Evolutionary conservation across 1,284 basidiomycete species (phyloP).

Genomic region (Microbotryomycetes sp.): DNA sequence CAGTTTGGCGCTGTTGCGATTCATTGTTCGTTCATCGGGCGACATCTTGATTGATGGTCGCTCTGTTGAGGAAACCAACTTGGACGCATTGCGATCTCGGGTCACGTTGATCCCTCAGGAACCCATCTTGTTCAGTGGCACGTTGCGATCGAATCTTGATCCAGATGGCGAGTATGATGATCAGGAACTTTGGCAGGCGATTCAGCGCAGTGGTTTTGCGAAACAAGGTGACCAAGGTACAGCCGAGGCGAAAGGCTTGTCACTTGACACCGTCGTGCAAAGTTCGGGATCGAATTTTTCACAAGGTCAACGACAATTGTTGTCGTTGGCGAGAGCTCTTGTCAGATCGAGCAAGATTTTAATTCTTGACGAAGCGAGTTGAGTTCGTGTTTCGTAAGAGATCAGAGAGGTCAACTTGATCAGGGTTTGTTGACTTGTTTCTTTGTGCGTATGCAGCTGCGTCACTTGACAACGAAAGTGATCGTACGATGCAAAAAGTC

Average conservation of each 20-base stretch:
- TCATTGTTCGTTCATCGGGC: constrained; percentile 45
- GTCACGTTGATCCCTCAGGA: constrained; percentile 68
- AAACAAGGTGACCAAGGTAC: neutral
- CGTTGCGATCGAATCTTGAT: constrained; percentile 44
- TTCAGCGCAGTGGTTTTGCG: constrained; percentile 34
- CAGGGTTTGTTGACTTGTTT: constrained; percentile 19
- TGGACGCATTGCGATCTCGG: constrained; percentile 64
- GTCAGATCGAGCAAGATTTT: constrained; percentile 31
- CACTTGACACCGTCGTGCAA: constrained; percentile 19
- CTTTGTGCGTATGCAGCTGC: too few species aligned
- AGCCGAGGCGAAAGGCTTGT: constrained; percentile 16
- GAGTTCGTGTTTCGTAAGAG: neutral
- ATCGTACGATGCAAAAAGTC: constrained; percentile 23
- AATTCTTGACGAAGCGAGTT: constrained; percentile 31
- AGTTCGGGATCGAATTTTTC: constrained; percentile 23
- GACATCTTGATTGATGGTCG: constrained; percentile 63
- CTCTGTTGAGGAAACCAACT: constrained; percentile 76
- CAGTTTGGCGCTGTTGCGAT: constrained; percentile 63
- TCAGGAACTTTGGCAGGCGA: constrained; percentile 40
- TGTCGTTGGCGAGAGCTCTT: constrained; percentile 42
- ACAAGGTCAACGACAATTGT: constrained; percentile 41
- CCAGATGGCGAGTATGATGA: constrained; percentile 43
- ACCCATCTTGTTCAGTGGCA: constrained; percentile 42
- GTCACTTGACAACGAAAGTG: constrained; percentile 28
- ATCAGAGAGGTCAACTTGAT: neutral